Percentiles rank a stretch among this genome's conserved stretches.
These are phyloP conservation scores for Hirsutella minnesotensis DNA, from an alignment of 2,329 filamentous ascomycete species.

Conservation along the genomic window DNA sequence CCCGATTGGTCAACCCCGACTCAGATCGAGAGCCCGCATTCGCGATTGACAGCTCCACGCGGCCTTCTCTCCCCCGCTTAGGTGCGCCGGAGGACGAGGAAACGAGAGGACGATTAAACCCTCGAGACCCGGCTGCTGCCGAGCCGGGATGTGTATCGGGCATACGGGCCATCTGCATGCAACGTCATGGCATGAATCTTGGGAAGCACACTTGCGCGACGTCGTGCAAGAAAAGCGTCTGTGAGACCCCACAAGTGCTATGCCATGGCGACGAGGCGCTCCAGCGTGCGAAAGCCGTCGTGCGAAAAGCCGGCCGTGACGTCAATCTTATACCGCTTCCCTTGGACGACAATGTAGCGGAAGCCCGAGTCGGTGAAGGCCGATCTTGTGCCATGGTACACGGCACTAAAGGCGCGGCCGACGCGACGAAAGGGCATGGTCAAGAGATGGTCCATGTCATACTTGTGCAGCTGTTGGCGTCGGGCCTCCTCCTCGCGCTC, in stretches of 20 bases:
- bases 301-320: slow-evolving; percentile 44
- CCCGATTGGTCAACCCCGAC: too few species aligned
- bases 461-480: slow-evolving; percentile 29
- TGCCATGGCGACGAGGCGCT: slow-evolving; percentile 34
- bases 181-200: too few species aligned
- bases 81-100: too few species aligned
- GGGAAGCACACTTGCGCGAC: too few species aligned
- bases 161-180: too few species aligned
- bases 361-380: slow-evolving; percentile 47
- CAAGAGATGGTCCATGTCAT: slow-evolving; percentile 43
- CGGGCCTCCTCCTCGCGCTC: slow-evolving; percentile 24
- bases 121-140: too few species aligned
- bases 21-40: too few species aligned
- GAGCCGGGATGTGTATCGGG: too few species aligned
- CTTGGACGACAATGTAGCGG: slow-evolving; percentile 34
- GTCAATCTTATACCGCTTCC: slow-evolving; percentile 43
- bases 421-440: slow-evolving; percentile 45
- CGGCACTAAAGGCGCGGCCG: slow-evolving; percentile 24
- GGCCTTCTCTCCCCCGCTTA: too few species aligned
- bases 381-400: slow-evolving; percentile 34
- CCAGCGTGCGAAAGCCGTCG: slow-evolving; percentile 46
- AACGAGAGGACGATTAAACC: too few species aligned
- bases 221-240: too few species aligned
- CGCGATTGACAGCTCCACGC: too few species aligned
- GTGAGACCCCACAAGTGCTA: slow-evolving; percentile 4